Evolutionary conservation across 148 eudicot genomes (phyloP).

Genomic region (Rhododendron molle): DNA sequence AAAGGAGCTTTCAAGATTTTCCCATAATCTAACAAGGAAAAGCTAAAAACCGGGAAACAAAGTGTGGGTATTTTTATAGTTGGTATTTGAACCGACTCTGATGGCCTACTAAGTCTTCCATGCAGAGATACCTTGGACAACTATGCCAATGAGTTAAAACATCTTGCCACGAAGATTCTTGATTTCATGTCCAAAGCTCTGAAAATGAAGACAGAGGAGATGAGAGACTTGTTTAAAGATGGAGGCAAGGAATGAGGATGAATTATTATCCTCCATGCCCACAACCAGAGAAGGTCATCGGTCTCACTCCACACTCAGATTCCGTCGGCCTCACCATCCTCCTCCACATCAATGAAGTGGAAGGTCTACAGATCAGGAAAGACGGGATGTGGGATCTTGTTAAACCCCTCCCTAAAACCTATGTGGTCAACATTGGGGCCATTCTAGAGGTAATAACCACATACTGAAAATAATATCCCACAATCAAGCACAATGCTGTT

Average conservation of each 20-base stretch:
- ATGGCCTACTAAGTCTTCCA: background rate
- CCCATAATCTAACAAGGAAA: no score
- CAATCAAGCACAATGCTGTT: no score
- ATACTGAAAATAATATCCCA: background rate
- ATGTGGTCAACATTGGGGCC: conserved; percentile 10
- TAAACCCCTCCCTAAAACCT: conserved; percentile 11
- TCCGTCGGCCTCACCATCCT: background rate
- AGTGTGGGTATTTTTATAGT: background rate
- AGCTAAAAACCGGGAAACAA: no score
- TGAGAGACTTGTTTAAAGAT: conserved; percentile 10
- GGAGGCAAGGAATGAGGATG: conserved; percentile 9
- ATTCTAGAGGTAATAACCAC: background rate
- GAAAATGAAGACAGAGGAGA: conserved; percentile 1
- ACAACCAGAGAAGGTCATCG: conserved; percentile 21
- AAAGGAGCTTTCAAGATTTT: no score
- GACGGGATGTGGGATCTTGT: background rate
- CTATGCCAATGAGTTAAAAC: conserved; percentile 9
- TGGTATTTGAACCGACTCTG: background rate
- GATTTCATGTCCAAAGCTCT: conserved; percentile 12
- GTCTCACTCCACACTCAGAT: conserved; percentile 20
- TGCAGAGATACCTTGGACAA: conserved; percentile 15
- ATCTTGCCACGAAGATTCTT: conserved; percentile 12
- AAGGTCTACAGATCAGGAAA: background rate
- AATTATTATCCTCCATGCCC: conserved; percentile 36
- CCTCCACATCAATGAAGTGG: background rate